phyloP scores from a whole-genome alignment of 2,329 filamentous ascomycete genomes.

The Monosporascus sp. region DNA sequence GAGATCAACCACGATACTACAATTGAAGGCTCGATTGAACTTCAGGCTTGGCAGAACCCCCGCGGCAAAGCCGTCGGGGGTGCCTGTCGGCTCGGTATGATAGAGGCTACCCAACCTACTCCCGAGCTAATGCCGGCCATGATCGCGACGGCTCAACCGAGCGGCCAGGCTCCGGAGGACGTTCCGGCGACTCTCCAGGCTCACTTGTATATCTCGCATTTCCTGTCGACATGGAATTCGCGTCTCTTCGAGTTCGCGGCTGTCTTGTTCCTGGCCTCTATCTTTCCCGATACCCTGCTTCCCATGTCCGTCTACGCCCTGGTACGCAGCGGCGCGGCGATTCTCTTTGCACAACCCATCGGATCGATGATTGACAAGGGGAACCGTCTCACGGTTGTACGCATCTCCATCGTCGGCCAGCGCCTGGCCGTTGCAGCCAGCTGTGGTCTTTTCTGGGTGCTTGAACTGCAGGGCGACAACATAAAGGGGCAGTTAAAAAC shows the following conservation, averaged over 20 bases:
- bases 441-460: slow-evolving; percentile 40
- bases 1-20: background rate
- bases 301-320: slow-evolving; percentile 67
- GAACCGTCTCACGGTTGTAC: slow-evolving; percentile 44
- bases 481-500: slow-evolving; percentile 11
- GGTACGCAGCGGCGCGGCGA: slow-evolving; percentile 50
- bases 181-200: background rate
- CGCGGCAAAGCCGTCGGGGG: no score
- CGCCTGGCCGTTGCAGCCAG: slow-evolving; percentile 40
- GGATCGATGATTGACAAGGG: slow-evolving; percentile 55
- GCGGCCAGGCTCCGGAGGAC: background rate
- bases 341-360: slow-evolving; percentile 53
- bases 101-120: background rate
- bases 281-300: slow-evolving; percentile 55
- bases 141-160: background rate
- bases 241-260: slow-evolving; percentile 60
- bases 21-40: background rate
- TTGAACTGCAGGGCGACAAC: slow-evolving; percentile 15
- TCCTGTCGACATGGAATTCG: slow-evolving; percentile 60
- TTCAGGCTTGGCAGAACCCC: background rate
- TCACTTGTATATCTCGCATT: slow-evolving; percentile 53
- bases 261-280: slow-evolving; percentile 51
- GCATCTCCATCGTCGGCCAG: slow-evolving; percentile 43
- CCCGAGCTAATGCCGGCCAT: background rate
- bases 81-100: background rate